Conservation (phyloP, 139 green algal genomes). For the Closterium sp. region DNA sequence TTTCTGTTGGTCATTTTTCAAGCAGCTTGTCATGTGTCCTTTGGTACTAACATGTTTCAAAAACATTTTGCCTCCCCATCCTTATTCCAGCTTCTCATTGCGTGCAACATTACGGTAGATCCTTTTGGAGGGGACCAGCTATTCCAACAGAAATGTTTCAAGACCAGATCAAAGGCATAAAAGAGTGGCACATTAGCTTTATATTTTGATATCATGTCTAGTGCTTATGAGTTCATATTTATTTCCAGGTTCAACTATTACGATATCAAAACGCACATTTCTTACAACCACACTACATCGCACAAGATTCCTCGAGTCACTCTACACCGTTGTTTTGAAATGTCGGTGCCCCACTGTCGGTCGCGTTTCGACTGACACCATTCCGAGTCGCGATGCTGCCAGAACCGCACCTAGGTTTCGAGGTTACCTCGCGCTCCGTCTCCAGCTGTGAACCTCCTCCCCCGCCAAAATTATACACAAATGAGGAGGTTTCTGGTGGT, state of each 20-base stretch:
- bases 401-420: not conserved
- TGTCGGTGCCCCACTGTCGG: not conserved
- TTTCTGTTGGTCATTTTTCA: not conserved
- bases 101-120: not conserved
- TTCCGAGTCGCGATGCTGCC: not conserved
- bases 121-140: not conserved
- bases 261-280: too few relatives aligned
- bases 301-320: too few relatives aligned
- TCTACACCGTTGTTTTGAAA: not conserved
- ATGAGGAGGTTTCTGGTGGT: not conserved
- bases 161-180: not conserved
- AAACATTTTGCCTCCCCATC: too few relatives aligned
- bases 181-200: too few relatives aligned
- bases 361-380: not conserved
- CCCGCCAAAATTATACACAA: not conserved
- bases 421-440: not conserved
- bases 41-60: too few relatives aligned
- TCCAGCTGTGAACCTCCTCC: not conserved
- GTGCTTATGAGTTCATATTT: too few relatives aligned
- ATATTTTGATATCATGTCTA: too few relatives aligned
- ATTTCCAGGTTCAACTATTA: too few relatives aligned
- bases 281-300: too few relatives aligned
- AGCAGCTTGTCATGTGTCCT: too few relatives aligned
- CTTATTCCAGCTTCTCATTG: not conserved
- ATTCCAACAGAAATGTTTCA: not conserved